Conservation (phyloP, 2,329 filamentous ascomycete species). For the Fusarium sp. region DNA sequence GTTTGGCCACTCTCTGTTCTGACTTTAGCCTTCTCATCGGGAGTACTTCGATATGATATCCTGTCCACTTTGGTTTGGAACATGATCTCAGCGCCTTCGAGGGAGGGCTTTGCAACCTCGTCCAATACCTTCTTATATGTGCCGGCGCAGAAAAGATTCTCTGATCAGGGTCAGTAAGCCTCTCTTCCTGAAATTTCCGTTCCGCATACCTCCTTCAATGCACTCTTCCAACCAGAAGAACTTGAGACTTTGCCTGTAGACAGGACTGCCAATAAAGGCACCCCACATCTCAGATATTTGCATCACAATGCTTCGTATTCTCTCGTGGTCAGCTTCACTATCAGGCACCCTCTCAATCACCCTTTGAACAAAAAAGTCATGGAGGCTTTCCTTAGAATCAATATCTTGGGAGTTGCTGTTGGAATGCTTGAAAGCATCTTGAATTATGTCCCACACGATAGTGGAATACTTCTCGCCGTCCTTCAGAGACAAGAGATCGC, state of each 20-base stretch:
- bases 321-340: conserved; percentile 56
- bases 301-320: conserved; percentile 60
- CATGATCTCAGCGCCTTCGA: conserved; percentile 67
- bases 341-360: conserved; percentile 62
- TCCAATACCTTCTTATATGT: conserved; percentile 72
- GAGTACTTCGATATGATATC: conserved; percentile 54
- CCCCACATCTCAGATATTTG: conserved; percentile 76
- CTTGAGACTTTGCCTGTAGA: conserved; percentile 76
- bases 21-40: conserved; percentile 57
- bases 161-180: conserved; percentile 51
- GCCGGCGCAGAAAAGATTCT: conserved; percentile 71
- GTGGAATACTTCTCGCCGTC: conserved; percentile 64
- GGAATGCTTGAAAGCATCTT: conserved; percentile 75
- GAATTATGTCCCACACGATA: conserved; percentile 76
- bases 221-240: conserved; percentile 85
- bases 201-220: conserved; percentile 73
- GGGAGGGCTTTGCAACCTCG: conserved; percentile 68
- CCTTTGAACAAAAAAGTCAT: conserved; percentile 66
- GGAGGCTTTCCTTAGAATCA: conserved; percentile 61
- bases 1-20: conserved; percentile 60
- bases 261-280: conserved; percentile 75
- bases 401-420: conserved; percentile 68
- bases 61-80: conserved; percentile 63
- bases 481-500: conserved; percentile 61
- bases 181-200: neutral